Percentiles rank a stretch among this genome's conserved stretches.
Evolutionary conservation across 345 rosid species (phyloP).

Genomic region (Fremontodendron californicum): DNA sequence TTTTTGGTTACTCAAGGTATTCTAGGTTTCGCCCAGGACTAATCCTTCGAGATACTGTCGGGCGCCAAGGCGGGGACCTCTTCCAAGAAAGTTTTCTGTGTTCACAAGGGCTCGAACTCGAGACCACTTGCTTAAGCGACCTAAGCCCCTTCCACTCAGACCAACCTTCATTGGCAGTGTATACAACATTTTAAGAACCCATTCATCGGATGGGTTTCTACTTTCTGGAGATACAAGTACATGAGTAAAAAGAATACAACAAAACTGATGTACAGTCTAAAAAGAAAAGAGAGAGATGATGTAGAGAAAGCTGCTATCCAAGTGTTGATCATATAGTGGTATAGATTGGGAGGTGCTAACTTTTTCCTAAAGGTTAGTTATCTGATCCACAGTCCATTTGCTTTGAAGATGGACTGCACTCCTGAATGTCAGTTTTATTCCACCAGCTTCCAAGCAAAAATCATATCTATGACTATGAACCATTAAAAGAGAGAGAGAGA

Average conservation of each 20-base stretch:
- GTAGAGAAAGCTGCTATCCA: neutral
- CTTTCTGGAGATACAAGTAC: neutral
- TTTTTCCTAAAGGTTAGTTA: neutral
- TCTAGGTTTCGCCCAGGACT: no score
- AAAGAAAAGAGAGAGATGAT: neutral
- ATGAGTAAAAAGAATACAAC: neutral
- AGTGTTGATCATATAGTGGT: neutral
- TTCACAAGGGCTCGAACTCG: no score
- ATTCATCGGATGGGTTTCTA: conserved; percentile 6
- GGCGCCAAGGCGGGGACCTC: no score
- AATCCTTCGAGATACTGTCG: no score
- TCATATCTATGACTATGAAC: neutral
- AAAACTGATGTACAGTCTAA: conserved; percentile 10
- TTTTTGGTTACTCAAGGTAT: no score
- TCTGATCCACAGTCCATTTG: neutral
- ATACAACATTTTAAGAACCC: conserved; percentile 18
- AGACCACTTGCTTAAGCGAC: no score
- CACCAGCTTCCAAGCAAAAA: neutral
- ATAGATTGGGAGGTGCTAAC: neutral
- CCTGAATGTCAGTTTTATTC: neutral
- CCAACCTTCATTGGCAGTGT: no score
- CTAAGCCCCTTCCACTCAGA: no score
- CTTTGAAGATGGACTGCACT: no score
- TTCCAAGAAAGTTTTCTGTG: no score
- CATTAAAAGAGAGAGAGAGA: neutral